These are phyloP conservation scores for Paecilomyces sp. DNA, from an alignment of 2,329 filamentous ascomycete species.

Conservation along the genomic window DNA sequence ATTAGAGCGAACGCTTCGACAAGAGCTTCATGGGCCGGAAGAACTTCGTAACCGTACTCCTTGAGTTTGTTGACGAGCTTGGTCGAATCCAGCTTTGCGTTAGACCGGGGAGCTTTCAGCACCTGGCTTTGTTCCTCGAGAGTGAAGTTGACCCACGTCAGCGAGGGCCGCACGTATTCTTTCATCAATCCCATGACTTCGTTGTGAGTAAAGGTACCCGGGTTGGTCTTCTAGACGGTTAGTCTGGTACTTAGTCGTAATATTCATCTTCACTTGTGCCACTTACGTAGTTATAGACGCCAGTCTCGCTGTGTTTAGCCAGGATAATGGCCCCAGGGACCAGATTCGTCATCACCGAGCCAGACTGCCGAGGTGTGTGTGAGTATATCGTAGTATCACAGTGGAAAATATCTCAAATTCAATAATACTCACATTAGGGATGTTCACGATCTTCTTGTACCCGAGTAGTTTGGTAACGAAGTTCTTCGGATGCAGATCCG, in stretches of 20 bases:
- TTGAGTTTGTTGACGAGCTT: too few relatives aligned
- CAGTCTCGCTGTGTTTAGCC: slow-evolving; percentile 54
- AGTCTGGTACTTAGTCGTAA: too few relatives aligned
- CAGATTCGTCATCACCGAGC: slow-evolving; percentile 59
- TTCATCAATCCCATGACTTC: slow-evolving; percentile 58
- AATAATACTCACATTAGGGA: slow-evolving; percentile 44
- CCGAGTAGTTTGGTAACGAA: slow-evolving; percentile 63
- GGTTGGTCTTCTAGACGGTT: slow-evolving; percentile 44
- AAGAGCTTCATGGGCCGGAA: too few relatives aligned
- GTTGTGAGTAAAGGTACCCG: slow-evolving; percentile 64
- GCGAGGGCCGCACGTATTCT: slow-evolving; percentile 52
- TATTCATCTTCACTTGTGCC: too few relatives aligned
- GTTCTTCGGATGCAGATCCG: slow-evolving; percentile 59
- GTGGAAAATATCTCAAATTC: too few relatives aligned
- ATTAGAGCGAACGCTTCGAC: too few relatives aligned
- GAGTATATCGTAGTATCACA: too few relatives aligned
- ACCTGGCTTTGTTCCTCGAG: too few relatives aligned
- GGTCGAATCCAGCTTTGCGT: too few relatives aligned
- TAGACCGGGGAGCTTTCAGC: too few relatives aligned
- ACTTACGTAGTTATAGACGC: slow-evolving; percentile 56
- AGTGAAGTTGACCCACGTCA: too few relatives aligned
- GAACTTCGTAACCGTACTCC: too few relatives aligned
- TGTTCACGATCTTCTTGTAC: slow-evolving; percentile 59
- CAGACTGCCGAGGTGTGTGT: slow-evolving; percentile 32
- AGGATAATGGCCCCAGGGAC: slow-evolving; percentile 55